A percentile compares a stretch with the other conserved stretches of the same genome.
Conservation (phyloP, 768 basidiomycete genomes). For the Boletus edulis region DNA sequence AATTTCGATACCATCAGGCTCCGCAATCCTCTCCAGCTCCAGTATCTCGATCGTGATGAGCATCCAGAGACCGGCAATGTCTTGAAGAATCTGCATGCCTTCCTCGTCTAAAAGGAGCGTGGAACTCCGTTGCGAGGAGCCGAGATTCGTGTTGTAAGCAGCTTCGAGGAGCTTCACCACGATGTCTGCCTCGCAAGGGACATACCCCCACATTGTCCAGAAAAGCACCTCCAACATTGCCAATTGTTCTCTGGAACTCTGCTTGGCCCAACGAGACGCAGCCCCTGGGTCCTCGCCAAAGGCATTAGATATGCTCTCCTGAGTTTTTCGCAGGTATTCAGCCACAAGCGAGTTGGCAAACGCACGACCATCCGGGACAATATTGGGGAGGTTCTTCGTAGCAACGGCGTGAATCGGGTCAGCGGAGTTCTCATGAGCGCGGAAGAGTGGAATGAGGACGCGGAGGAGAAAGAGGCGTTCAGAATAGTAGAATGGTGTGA, state of each 20-base stretch:
- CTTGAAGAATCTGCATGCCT: slow-evolving; percentile 60
- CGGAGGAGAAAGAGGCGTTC: slow-evolving; percentile 74
- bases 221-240: slow-evolving; percentile 84
- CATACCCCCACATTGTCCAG: slow-evolving; percentile 81
- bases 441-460: slow-evolving; percentile 70
- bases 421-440: slow-evolving; percentile 57
- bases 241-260: slow-evolving; percentile 75
- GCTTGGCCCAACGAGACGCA: slow-evolving; percentile 69
- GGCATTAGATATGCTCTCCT: slow-evolving; percentile 45
- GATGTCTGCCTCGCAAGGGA: slow-evolving; percentile 59
- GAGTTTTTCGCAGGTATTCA: slow-evolving; percentile 56
- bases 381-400: slow-evolving; percentile 48
- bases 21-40: slow-evolving; percentile 70
- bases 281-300: slow-evolving; percentile 51
- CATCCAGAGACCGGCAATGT: slow-evolving; percentile 75
- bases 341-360: slow-evolving; percentile 61
- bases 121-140: slow-evolving; percentile 58
- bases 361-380: slow-evolving; percentile 62
- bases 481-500: slow-evolving; percentile 79
- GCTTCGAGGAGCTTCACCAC: slow-evolving; percentile 63
- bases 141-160: slow-evolving; percentile 63
- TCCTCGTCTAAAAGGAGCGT: slow-evolving; percentile 74
- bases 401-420: slow-evolving; percentile 58
- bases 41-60: slow-evolving; percentile 75
- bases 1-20: slow-evolving; percentile 49